phyloP scores from a whole-genome alignment of 2,329 filamentous ascomycete species.

The Orbilia brochopaga region DNA sequence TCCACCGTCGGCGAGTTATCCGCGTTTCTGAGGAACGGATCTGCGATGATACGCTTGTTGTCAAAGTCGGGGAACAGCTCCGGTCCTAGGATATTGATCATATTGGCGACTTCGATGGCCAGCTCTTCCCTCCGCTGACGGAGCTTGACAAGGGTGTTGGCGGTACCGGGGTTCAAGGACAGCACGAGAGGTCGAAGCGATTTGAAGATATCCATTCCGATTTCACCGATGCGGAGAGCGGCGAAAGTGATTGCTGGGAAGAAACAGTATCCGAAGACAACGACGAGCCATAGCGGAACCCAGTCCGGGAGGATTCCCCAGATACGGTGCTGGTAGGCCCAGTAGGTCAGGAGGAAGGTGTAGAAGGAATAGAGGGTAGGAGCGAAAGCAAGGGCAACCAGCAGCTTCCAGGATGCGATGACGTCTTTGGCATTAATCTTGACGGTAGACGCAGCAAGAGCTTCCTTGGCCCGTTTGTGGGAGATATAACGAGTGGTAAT shows the following conservation, averaged over 20 bases:
- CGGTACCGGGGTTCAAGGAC: constrained; percentile 81
- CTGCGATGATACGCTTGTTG: constrained; percentile 64
- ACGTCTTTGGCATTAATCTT: constrained; percentile 89
- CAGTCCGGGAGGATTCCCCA: constrained; percentile 81
- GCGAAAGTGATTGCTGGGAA: constrained; percentile 91
- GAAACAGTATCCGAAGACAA: constrained; percentile 75
- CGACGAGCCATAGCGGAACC: constrained; percentile 78
- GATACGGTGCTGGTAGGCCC: constrained; percentile 79
- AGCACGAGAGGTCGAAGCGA: constrained; percentile 86
- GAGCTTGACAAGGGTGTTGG: constrained; percentile 81
- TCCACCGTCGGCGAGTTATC: constrained; percentile 52
- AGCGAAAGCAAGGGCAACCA: constrained; percentile 83
- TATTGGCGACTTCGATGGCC: constrained; percentile 79
- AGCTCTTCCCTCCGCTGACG: constrained; percentile 74
- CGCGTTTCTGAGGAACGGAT: constrained; percentile 60
- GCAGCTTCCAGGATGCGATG: constrained; percentile 90
- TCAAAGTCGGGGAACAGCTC: constrained; percentile 98
- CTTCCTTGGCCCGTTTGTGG: constrained; percentile 78
- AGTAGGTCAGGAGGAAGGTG: constrained; percentile 74
- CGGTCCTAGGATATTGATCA: constrained; percentile 93
- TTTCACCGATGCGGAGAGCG: constrained; percentile 90
- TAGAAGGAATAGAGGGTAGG: constrained; percentile 84
- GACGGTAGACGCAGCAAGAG: constrained; percentile 82
- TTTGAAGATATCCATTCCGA: constrained; percentile 99
- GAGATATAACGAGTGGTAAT: constrained; percentile 83